Conservation (phyloP, 2,329 filamentous ascomycete species). For the Claviceps pazoutovae region DNA sequence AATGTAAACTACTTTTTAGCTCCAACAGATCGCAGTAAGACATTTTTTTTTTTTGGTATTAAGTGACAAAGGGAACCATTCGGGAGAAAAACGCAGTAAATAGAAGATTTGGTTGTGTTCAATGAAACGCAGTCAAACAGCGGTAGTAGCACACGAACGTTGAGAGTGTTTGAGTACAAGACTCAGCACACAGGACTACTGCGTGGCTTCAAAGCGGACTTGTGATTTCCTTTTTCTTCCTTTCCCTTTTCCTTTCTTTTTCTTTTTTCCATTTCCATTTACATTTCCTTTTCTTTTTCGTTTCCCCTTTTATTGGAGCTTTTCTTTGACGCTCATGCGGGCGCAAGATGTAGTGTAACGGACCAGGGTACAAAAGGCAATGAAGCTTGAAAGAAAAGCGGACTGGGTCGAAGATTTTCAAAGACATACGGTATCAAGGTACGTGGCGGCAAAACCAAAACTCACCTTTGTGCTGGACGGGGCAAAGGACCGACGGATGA, state of each 20-base stretch:
- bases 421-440: background rate
- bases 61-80: background rate
- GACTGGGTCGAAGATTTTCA: background rate
- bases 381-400: background rate
- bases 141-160: background rate
- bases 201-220: background rate
- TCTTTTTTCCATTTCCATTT: background rate
- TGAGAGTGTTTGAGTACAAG: background rate
- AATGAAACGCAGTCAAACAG: background rate
- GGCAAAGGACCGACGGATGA: slow-evolving; percentile 11
- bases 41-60: background rate
- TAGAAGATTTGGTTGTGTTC: background rate
- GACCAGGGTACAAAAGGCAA: background rate
- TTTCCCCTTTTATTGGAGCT: background rate
- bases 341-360: background rate
- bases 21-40: background rate
- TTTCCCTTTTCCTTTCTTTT: background rate
- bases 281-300: background rate
- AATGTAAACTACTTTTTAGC: background rate
- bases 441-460: background rate
- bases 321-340: background rate
- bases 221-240: background rate
- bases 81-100: background rate
- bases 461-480: slow-evolving; percentile 16
- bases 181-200: background rate